These are phyloP conservation scores for Chenopodium suecicum DNA, from an alignment of 148 eudicot species.

Conservation along the genomic window DNA sequence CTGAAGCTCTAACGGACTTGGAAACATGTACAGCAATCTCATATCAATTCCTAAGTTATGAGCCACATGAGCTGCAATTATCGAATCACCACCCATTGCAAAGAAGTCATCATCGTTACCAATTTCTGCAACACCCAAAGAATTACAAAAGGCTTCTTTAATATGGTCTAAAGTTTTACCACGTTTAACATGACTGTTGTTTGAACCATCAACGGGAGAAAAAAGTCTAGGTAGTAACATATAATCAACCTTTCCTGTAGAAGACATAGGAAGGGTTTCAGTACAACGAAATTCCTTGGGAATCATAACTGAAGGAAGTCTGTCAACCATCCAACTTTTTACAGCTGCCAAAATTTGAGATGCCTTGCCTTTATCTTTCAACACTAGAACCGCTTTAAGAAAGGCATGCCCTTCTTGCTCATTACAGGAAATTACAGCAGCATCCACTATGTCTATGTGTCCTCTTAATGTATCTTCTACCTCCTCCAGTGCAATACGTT, in stretches of 20 bases:
- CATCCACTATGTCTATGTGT: conserved; percentile 58
- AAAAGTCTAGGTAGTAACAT: conserved; percentile 36
- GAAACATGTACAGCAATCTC: conserved; percentile 68
- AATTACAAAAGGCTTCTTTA: conserved; percentile 67
- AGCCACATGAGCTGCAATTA: conserved; percentile 77
- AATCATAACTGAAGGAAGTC: conserved; percentile 68
- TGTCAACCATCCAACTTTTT: conserved; percentile 57
- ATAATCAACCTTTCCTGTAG: conserved; percentile 81
- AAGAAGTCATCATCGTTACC: conserved; percentile 69
- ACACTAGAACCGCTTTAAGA: conserved; percentile 67
- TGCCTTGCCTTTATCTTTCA: conserved; percentile 27
- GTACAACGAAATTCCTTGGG: conserved; percentile 51
- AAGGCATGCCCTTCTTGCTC: conserved; percentile 42
- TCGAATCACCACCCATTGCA: conserved; percentile 78
- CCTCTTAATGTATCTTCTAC: conserved; percentile 63
- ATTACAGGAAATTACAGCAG: conserved; percentile 59
- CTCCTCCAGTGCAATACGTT: conserved; percentile 83
- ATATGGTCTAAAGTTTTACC: conserved; percentile 44
- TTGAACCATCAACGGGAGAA: conserved; percentile 18
- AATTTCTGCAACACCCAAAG: conserved; percentile 57
- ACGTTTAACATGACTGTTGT: conserved; percentile 28
- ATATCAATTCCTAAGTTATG: conserved; percentile 76
- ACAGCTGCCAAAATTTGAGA: conserved; percentile 41
- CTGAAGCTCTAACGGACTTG: conserved; percentile 67
- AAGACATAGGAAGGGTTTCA: conserved; percentile 60